These are phyloP conservation scores for Citrullus amarus DNA, from an alignment of 306 rosid species.

Conservation along the genomic window DNA sequence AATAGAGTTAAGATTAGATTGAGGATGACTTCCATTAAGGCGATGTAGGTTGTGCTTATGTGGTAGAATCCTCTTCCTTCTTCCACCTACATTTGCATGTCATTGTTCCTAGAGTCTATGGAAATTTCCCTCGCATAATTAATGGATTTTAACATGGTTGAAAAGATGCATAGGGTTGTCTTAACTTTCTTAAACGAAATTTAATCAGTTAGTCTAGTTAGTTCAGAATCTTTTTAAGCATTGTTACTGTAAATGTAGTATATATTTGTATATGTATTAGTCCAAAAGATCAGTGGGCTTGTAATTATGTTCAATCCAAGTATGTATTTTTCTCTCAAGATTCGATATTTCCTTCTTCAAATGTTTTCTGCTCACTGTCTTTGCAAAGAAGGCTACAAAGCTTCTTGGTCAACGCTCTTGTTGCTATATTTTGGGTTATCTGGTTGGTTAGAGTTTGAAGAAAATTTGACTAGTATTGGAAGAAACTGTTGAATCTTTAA, in stretches of 20 bases:
- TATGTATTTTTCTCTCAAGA: neutral
- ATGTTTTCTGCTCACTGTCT: neutral
- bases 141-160: too few relatives aligned
- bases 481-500: neutral
- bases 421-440: neutral
- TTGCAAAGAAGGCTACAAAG: neutral
- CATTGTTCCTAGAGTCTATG: neutral
- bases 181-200: neutral
- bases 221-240: neutral
- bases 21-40: neutral
- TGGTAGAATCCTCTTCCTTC: neutral
- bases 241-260: neutral
- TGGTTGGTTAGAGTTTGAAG: neutral
- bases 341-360: neutral
- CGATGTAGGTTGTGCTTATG: neutral
- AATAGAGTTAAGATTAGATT: constrained; percentile 2
- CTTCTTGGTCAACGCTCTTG: neutral
- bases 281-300: neutral
- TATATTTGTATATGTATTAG: neutral
- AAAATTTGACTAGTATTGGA: neutral
- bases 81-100: neutral
- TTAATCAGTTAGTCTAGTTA: neutral
- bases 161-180: neutral
- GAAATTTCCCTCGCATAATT: neutral
- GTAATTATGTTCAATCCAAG: neutral